These are phyloP conservation scores for Neurospora sp. DNA, from an alignment of 495 filamentous ascomycete genomes.

Conservation along the genomic window DNA sequence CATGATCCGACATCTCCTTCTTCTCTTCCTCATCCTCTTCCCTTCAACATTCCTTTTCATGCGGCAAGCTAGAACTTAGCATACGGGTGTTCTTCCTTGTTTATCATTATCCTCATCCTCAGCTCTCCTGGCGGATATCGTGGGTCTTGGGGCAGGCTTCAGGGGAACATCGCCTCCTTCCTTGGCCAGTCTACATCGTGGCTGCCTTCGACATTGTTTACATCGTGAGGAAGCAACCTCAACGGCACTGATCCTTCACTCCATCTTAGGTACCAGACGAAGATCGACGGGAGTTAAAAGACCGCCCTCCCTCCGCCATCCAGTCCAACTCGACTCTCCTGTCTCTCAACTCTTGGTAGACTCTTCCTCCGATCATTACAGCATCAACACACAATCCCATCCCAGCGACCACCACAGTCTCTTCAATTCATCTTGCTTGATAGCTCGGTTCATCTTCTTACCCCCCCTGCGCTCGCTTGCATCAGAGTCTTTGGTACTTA, in stretches of 20 bases:
- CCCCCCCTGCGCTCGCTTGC: slow-evolving; percentile 37
- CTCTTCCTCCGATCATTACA: slow-evolving; percentile 42
- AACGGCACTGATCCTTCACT: background rate
- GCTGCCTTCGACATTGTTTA: background rate
- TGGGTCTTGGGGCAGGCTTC: background rate
- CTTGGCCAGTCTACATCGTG: background rate
- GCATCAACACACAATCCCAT: slow-evolving; percentile 35
- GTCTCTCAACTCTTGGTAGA: slow-evolving; percentile 30
- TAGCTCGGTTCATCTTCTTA: slow-evolving; percentile 47
- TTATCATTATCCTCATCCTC: background rate
- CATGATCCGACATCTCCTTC: background rate
- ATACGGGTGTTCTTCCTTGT: background rate
- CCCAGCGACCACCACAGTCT: slow-evolving; percentile 31
- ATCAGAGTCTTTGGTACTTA: slow-evolving; percentile 41
- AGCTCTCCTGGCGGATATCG: background rate
- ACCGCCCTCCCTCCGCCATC: background rate
- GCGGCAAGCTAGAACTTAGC: background rate
- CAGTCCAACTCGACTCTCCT: slow-evolving; percentile 18
- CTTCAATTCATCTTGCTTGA: slow-evolving; percentile 44
- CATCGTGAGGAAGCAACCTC: slow-evolving; percentile 3
- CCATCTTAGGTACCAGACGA: background rate
- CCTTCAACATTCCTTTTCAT: background rate
- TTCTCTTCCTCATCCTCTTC: background rate
- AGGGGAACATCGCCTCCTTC: background rate
- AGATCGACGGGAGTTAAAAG: background rate